phyloP scores from a whole-genome alignment of 1,284 basidiomycete genomes.

The Ganoderma lucidum region DNA sequence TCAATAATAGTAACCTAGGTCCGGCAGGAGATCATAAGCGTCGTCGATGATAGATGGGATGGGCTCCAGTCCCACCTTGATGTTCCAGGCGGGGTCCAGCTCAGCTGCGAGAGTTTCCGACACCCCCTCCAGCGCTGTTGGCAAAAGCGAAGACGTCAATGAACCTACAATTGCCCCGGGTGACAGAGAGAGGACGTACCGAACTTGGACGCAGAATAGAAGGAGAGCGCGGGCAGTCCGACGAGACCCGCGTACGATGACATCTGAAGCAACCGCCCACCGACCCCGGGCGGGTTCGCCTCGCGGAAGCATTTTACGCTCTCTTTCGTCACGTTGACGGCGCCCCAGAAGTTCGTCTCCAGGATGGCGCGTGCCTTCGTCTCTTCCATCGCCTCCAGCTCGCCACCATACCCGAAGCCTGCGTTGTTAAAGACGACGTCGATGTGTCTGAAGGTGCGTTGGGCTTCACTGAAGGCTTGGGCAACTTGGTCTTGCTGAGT shows the following conservation, averaged over 20 bases:
- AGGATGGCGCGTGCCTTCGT: background rate
- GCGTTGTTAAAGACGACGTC: background rate
- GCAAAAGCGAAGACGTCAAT: background rate
- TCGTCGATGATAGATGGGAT: background rate
- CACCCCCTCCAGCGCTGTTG: constrained; percentile 39
- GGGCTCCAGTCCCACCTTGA: constrained; percentile 40
- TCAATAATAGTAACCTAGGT: constrained; percentile 18
- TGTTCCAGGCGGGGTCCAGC: constrained; percentile 49
- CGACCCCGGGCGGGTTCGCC: background rate
- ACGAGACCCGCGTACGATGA: background rate
- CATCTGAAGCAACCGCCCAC: background rate
- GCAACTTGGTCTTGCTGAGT: background rate
- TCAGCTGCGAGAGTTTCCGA: constrained; percentile 43
- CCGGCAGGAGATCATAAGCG: background rate
- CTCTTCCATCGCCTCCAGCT: background rate
- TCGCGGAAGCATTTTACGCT: background rate
- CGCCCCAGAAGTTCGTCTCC: background rate
- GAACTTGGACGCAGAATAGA: background rate
- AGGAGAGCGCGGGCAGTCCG: background rate
- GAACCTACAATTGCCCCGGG: background rate
- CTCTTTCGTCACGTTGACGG: background rate
- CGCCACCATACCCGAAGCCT: background rate
- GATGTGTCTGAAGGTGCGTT: background rate
- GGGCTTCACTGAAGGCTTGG: background rate
- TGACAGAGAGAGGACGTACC: too few relatives aligned